Percentiles rank a stretch among this genome's conserved stretches.
Evolutionary conservation across 1,139 yeast genomes (phyloP).

Genomic region (Diutina siamensis): DNA sequence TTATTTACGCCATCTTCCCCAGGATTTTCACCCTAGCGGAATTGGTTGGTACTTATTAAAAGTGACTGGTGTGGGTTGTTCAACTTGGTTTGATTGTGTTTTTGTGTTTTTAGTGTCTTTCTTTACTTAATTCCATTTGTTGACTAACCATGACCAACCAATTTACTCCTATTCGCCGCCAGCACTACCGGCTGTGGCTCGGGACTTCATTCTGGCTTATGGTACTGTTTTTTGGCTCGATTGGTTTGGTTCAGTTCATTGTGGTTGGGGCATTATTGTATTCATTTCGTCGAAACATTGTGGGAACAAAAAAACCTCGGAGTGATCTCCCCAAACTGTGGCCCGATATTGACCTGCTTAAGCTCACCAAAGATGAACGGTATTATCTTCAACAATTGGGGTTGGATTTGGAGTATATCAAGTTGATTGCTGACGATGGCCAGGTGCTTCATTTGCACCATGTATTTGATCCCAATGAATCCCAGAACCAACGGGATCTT

Average conservation of each 20-base stretch:
- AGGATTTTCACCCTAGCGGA: too few relatives aligned
- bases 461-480: conserved; percentile 40
- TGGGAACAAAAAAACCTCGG: background rate
- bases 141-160: background rate
- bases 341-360: conserved; percentile 9
- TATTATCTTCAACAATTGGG: conserved; percentile 59
- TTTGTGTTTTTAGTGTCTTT: too few relatives aligned
- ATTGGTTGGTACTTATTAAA: too few relatives aligned
- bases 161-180: background rate
- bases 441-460: conserved; percentile 56
- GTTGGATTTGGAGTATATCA: conserved; percentile 46
- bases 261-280: background rate
- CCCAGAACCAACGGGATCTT: conserved; percentile 16
- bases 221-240: conserved; percentile 4
- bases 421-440: conserved; percentile 71
- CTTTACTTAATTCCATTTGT: too few relatives aligned
- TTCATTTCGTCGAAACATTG: background rate
- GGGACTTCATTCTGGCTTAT: background rate
- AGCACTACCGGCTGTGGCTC: background rate
- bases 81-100: too few relatives aligned
- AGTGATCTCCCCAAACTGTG: conserved; percentile 7
- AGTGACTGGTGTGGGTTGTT: background rate
- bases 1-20: too few relatives aligned
- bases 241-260: background rate
- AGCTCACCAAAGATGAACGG: conserved; percentile 28